These are phyloP conservation scores for Symbiotaphrina buchneri DNA, from an alignment of 495 filamentous ascomycete species.

Conservation along the genomic window DNA sequence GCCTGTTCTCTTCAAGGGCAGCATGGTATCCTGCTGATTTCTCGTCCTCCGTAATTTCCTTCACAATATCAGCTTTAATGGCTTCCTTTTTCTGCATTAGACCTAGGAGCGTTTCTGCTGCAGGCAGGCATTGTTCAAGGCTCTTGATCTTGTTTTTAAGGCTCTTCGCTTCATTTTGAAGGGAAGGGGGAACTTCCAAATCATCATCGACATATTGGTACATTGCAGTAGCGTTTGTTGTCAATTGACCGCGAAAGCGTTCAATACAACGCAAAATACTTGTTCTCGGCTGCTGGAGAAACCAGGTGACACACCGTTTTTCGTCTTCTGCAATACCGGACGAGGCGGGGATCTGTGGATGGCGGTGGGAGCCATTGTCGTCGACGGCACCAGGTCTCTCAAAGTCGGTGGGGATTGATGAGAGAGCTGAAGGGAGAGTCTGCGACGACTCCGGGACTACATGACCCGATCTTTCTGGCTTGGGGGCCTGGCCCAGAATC, in stretches of 20 bases:
- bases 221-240: background rate
- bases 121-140: background rate
- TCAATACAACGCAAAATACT: background rate
- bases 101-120: background rate
- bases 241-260: background rate
- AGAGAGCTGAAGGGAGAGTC: no score
- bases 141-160: background rate
- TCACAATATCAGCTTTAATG: background rate
- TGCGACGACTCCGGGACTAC: background rate
- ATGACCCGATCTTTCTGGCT: background rate
- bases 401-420: no score
- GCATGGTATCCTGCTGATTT: constrained; percentile 1
- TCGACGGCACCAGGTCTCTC: no score
- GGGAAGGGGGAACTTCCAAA: background rate
- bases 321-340: background rate
- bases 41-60: background rate
- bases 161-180: background rate
- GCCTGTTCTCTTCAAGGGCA: constrained; percentile 1
- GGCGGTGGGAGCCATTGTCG: no score
- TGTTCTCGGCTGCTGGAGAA: background rate
- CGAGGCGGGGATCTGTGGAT: no score
- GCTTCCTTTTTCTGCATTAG: background rate
- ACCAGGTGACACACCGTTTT: background rate
- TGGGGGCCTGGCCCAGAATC: background rate
- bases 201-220: background rate